phyloP scores from a whole-genome alignment of 2,329 filamentous ascomycete genomes.

The Gnomoniopsis sp. region DNA sequence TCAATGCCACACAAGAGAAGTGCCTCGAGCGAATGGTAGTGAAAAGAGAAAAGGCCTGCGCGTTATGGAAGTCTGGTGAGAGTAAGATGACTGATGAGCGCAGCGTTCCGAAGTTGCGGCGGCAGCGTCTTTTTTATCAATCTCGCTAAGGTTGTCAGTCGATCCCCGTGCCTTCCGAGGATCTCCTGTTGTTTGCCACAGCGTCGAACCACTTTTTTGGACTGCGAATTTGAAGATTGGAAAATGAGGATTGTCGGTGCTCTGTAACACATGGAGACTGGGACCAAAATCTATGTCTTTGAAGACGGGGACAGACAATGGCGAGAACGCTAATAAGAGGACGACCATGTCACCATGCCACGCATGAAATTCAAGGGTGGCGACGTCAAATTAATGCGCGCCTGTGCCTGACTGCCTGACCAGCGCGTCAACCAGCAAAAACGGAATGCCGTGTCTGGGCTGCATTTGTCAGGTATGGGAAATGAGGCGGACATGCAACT shows the following conservation, averaged over 20 bases:
- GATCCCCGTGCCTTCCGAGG: conserved; percentile 14
- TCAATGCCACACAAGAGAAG: too few relatives aligned
- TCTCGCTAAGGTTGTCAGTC: conserved; percentile 15
- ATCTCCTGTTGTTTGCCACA: conserved; percentile 19
- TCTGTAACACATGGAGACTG: background rate
- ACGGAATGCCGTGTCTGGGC: background rate
- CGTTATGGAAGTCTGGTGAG: too few relatives aligned
- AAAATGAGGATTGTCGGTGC: background rate
- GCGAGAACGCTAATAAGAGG: too few relatives aligned
- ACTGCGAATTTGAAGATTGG: background rate
- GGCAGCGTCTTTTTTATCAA: conserved; percentile 12
- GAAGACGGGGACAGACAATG: too few relatives aligned
- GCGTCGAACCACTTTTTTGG: conserved; percentile 17
- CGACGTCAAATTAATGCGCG: background rate
- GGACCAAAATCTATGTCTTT: too few relatives aligned
- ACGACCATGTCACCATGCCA: background rate
- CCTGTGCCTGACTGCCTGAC: background rate
- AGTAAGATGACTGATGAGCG: too few relatives aligned
- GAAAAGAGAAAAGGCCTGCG: too few relatives aligned
- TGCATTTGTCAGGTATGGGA: background rate
- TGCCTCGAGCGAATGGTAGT: too few relatives aligned
- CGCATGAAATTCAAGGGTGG: background rate
- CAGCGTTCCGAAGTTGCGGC: too few relatives aligned
- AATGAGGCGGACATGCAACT: too few relatives aligned
- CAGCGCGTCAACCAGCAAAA: background rate